Evolutionary conservation across 306 rosid species (phyloP), one percentile per base, ranked within the genome.

Genomic region (Dalbergia cultrata): DNA sequence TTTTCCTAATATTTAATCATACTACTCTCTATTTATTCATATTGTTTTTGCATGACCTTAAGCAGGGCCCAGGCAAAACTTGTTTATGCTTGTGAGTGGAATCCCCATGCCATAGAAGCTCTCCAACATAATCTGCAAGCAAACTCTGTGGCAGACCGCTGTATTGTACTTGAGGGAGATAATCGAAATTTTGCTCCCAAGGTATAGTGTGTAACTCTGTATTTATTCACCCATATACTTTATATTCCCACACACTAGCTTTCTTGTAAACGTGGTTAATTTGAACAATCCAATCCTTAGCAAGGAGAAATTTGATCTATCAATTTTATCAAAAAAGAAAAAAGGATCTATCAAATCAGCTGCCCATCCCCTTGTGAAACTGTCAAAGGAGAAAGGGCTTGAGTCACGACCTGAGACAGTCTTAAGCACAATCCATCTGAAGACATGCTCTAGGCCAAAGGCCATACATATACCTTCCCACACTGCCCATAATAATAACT

Each of bases 11-110:
- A 26, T 14, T 70, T 43, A 37, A 66, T 47, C 22, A 33, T 21
- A 52, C 53, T 58, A 78, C 13, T 52, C 59, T 72, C 37, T 64
- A 43, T 61, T 76, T 47, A 19, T 53, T 75, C 19, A 58, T 65
- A 41, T 66, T 77, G 33, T 73, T 74, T 76, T 39, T 82, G 67
- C 81, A 37, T 72, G 71, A 72, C 75, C 82, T 83, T 81, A 85
- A 74, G 75, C 89, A 96, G 99, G 89, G 98, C 98, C 80, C 88
- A 86, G 70, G 93, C 97, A 71, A 92, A 92, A 80, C 53, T 90
- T 70, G 97, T 96, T 47, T 89, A 89, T 88, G 99, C 97, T 47
- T 96, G 98, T 81, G 99, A 96, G 73, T 95, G 99, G 96, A 95
- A 95, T 84, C 91, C 96, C 52, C 86, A 90, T 88, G 98, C 97